A percentile compares a stretch with the other conserved stretches of the same genome.
Evolutionary conservation across 139 green algal species (phyloP).

Genomic region (Micractinium conductrix): DNA sequence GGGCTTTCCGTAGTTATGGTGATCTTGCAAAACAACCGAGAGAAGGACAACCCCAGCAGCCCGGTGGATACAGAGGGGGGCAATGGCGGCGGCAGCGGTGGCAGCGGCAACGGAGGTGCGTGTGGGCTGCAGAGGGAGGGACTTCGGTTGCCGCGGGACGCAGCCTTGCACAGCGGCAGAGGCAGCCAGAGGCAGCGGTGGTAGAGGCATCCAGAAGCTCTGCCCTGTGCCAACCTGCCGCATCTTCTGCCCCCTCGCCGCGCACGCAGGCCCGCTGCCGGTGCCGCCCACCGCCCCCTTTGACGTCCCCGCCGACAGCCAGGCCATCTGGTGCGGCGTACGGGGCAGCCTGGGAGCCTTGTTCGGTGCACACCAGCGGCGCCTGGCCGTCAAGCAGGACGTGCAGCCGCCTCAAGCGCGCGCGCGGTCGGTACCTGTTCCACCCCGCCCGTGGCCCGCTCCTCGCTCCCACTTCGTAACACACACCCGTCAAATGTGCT

Average conservation of each 20-base stretch:
- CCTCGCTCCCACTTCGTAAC: too few relatives aligned
- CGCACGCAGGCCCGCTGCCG: background rate
- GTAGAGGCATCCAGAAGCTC: background rate
- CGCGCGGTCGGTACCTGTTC: too few relatives aligned
- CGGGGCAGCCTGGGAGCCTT: background rate
- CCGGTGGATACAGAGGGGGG: background rate
- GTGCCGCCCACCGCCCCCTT: background rate
- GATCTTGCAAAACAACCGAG: background rate
- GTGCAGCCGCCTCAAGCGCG: background rate
- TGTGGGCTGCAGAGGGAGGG: too few relatives aligned
- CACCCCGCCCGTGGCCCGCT: too few relatives aligned
- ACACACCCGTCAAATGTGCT: too few relatives aligned
- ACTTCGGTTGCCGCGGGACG: too few relatives aligned
- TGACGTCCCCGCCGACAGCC: background rate
- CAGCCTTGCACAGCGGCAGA: background rate
- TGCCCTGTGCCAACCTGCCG: background rate
- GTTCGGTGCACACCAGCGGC: background rate
- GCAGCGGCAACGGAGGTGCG: background rate
- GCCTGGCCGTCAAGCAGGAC: background rate
- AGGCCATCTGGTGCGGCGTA: background rate
- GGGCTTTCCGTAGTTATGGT: constrained; percentile 36
- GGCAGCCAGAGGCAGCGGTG: background rate
- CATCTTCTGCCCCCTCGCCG: background rate
- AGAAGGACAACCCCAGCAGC: background rate
- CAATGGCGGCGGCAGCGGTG: constrained; percentile 4